A percentile compares a stretch with the other conserved stretches of the same genome.
These are phyloP conservation scores for Blastobotrys aristatus DNA, from an alignment of 1,139 yeast genomes.

Conservation along the genomic window DNA sequence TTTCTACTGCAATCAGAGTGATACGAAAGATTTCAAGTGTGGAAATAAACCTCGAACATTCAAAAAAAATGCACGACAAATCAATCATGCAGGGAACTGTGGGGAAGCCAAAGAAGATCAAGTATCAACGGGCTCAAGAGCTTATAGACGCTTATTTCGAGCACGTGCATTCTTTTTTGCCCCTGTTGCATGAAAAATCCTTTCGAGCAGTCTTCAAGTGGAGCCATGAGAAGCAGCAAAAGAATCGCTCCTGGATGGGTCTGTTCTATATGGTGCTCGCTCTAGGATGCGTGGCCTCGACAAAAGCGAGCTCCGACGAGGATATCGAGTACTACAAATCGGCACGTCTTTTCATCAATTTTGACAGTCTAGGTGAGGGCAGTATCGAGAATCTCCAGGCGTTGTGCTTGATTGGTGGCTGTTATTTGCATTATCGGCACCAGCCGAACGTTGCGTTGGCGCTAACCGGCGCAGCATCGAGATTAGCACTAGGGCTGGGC, in stretches of 20 bases:
- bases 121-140: background rate
- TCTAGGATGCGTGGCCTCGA: background rate
- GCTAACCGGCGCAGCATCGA: constrained; percentile 1
- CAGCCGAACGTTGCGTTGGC: constrained; percentile 3
- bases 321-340: background rate
- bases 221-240: background rate
- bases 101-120: background rate
- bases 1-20: background rate
- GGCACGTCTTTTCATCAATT: background rate
- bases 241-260: background rate
- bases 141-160: background rate
- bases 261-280: constrained; percentile 1
- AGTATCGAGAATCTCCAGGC: constrained; percentile 1
- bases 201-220: background rate
- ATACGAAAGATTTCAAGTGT: background rate
- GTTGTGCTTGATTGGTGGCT: constrained; percentile 1
- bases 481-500: background rate
- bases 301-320: background rate
- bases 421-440: constrained; percentile 4
- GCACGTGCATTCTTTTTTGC: background rate
- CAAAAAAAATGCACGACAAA: background rate
- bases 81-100: background rate
- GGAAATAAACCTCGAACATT: background rate
- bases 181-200: background rate
- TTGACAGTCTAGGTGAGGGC: constrained; percentile 1